Evolutionary conservation across 2,329 filamentous ascomycete genomes (phyloP).

Genomic region (Conoideocrella luteorostrata): DNA sequence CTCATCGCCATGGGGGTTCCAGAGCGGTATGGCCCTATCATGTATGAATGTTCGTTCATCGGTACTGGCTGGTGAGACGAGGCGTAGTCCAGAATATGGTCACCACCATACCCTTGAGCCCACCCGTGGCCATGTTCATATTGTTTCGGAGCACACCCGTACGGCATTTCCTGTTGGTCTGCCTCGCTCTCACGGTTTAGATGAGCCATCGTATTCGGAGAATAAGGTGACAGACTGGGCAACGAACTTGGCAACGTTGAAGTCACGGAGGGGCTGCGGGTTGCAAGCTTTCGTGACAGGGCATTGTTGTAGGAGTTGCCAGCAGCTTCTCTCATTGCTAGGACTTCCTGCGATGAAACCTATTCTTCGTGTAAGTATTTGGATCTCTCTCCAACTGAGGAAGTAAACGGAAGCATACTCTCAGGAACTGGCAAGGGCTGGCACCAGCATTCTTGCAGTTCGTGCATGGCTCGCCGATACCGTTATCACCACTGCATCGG

Average conservation of each 20-base stretch:
- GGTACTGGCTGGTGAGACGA: slow-evolving; percentile 16
- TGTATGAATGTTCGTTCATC: slow-evolving; percentile 17
- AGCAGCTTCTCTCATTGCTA: slow-evolving; percentile 16
- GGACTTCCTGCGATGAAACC: slow-evolving; percentile 27
- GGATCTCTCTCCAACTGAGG: background rate
- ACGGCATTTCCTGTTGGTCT: slow-evolving; percentile 10
- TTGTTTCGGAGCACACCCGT: slow-evolving; percentile 18
- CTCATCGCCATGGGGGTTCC: slow-evolving; percentile 13
- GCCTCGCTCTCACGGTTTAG: slow-evolving; percentile 2
- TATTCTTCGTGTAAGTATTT: background rate
- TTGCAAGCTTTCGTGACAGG: slow-evolving; percentile 24
- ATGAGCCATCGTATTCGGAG: background rate
- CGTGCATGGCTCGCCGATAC: slow-evolving; percentile 68
- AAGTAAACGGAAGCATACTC: slow-evolving; percentile 47
- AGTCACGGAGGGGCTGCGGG: slow-evolving; percentile 15
- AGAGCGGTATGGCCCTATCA: slow-evolving; percentile 21
- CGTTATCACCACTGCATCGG: slow-evolving; percentile 80
- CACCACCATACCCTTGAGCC: slow-evolving; percentile 19
- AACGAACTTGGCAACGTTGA: slow-evolving; percentile 1
- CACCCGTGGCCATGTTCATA: slow-evolving; percentile 20
- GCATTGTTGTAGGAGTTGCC: slow-evolving; percentile 23
- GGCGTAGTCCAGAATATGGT: slow-evolving; percentile 18
- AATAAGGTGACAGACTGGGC: background rate
- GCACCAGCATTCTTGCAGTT: slow-evolving; percentile 74
- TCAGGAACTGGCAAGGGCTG: slow-evolving; percentile 69